phyloP scores from a whole-genome alignment of 78 protist genomes.

The Emiliania huxleyi region DNA sequence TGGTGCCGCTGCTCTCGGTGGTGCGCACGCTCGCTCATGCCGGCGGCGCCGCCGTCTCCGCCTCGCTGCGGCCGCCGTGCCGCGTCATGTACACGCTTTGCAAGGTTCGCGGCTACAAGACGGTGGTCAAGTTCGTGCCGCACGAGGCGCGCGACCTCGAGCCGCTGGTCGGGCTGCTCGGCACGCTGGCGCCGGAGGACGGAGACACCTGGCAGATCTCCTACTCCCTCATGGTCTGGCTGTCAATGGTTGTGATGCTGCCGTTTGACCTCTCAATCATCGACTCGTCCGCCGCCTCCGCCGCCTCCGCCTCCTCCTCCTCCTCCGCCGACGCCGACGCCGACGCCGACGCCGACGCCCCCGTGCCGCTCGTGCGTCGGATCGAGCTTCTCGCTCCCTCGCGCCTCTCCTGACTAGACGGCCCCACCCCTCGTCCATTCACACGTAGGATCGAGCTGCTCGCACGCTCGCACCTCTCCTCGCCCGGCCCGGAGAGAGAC shows the following conservation, averaged over 20 bases:
- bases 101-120: slow-evolving; percentile 68
- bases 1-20: background rate
- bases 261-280: slow-evolving; percentile 83
- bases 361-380: background rate
- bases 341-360: background rate
- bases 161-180: slow-evolving; percentile 1
- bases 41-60: background rate
- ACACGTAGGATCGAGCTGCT: background rate
- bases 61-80: background rate
- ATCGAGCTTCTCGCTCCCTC: slow-evolving; percentile 16
- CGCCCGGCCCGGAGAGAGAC: slow-evolving; percentile 60
- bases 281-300: slow-evolving; percentile 51
- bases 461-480: slow-evolving; percentile 28
- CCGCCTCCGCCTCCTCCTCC: background rate
- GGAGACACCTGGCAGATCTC: slow-evolving; percentile 67
- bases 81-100: slow-evolving; percentile 41
- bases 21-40: background rate
- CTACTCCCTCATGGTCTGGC: slow-evolving; percentile 86
- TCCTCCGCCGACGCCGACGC: too few relatives aligned
- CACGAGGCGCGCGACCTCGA: slow-evolving; percentile 58
- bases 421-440: background rate
- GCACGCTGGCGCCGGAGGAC: background rate
- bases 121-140: slow-evolving; percentile 41
- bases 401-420: slow-evolving; percentile 28
- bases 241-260: slow-evolving; percentile 77